Conservation (phyloP, 2,329 filamentous ascomycete genomes). For the Microcera coccophila region DNA sequence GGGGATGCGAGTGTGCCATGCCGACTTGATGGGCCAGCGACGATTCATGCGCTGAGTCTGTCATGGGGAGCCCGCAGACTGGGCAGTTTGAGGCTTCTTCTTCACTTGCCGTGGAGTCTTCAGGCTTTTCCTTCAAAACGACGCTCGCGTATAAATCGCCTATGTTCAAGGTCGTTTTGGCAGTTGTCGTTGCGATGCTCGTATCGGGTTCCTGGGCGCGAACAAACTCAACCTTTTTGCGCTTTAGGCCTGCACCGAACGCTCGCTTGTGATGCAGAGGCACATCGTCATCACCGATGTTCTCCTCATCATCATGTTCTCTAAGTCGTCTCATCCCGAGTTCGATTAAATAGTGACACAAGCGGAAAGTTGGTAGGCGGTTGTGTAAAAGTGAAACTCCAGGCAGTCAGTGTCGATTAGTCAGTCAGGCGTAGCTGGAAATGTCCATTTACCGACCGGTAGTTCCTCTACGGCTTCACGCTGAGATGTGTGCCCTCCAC, state of each 20-base stretch:
- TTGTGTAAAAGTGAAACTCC: too few species aligned
- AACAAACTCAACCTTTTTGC: constrained; percentile 55
- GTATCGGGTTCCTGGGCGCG: constrained; percentile 43
- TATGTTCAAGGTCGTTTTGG: constrained; percentile 17
- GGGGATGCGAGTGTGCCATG: constrained; percentile 65
- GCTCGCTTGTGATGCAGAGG: constrained; percentile 52
- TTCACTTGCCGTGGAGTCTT: constrained; percentile 9
- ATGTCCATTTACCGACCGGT: too few species aligned
- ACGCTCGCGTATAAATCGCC: constrained; percentile 64
- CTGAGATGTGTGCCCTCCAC: too few species aligned
- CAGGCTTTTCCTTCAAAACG: constrained; percentile 45
- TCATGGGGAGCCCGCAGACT: constrained; percentile 37
- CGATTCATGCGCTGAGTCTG: constrained; percentile 48
- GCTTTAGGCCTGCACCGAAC: constrained; percentile 55
- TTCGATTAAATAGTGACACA: too few species aligned
- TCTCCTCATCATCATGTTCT: constrained; percentile 19
- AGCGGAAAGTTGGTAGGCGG: too few species aligned
- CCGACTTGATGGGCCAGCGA: constrained; percentile 69
- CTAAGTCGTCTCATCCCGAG: constrained; percentile 29
- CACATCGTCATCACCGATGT: constrained; percentile 41
- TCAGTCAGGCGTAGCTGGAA: too few species aligned
- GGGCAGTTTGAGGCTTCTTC: constrained; percentile 27
- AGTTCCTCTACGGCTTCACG: too few species aligned
- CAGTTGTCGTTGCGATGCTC: constrained; percentile 12
- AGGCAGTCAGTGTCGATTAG: too few species aligned